Evolutionary conservation across 2,329 filamentous ascomycete species (phyloP), one percentile per base, ranked within the genome.

Genomic region (Fusarium nanum): DNA sequence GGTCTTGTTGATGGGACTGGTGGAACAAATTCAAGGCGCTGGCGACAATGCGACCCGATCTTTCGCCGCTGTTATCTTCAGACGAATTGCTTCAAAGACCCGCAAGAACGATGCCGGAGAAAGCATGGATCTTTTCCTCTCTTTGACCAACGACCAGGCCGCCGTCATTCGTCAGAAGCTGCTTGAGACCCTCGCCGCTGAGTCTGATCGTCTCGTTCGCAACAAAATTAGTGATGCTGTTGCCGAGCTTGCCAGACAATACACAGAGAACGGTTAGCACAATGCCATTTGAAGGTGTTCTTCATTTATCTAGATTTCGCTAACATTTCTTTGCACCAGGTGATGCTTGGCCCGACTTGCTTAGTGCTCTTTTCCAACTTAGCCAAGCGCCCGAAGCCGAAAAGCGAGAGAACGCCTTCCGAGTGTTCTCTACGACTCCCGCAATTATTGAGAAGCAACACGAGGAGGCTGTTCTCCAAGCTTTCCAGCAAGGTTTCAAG

Each of bases 181-280:
- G 62, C 87, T 98, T 44, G 88, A 94, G 76, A 90, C 89, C 55
- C 85, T 98, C 56, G 89, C 89, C 61, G 85, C 84, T 67, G 96
- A 98, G 82, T 84, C 88, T 23, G 88, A 92, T 67, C 87, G 90
- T 67, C 85, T 88, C 41, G 92, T 97, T 48, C 88, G 96, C 76
- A 96, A 97, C 83, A 99, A 99, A 82, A 92, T 98, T 78, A 96
- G 94, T 75, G 96, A 99, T 82, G 94, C 95, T n/a, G 92, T 98
- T 67, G 96, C 96, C 25, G 96, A 99, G 82, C 87, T 99, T 65
- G 96, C 95, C 46, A 90, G 96, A 76, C 94, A 99, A 83, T 98
- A 98, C 81, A 92, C 93, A 46, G 96, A 98, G 76, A 93, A 92
- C 76, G 91, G 93, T 97, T 86, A 80, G 90, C 83, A 34, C 6